Evolutionary conservation across 176 grass and related monocot genomes (phyloP), one percentile per base, ranked within the genome.

Genomic region (Metroxylon sagu): DNA sequence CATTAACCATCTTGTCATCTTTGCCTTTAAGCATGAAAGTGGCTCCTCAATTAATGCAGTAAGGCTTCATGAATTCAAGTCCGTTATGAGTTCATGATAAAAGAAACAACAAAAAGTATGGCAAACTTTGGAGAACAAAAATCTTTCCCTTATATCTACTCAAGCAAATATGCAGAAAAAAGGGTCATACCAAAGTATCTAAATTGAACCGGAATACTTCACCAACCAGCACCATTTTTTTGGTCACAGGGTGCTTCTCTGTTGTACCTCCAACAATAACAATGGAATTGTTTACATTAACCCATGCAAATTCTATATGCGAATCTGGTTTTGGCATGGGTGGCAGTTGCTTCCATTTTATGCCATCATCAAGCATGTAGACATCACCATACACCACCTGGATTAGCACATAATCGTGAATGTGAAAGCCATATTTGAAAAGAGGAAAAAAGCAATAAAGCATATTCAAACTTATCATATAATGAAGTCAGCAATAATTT

Each of bases 261-360:
- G 92, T 96, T 3, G 83, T 96, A 49, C 92, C 92, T 57, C 92
- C 92, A 72, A 66, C 83, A 75, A 96, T 80, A 79, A 90, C 71
- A 4, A 90, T 74, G 55, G 92, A 90, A 73, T 90, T 96, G 31
- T 85, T 90, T 31, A 85, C 75, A 85, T 82, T 85, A 65, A 84
- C 72, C 92, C 92, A 88, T 75, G 87, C 92, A 80, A 96, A 90
- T 78, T 96, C 92, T 74, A 85, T 95, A 68, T 96, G 87, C 28
- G 87, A 90, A 85, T 90, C 83, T 79, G 83, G 83, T 58, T 90
- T 96, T 8, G 87, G 92, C 80, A 96, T 96, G 58, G 78, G 58
- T 19, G 87, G 80, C 65, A 96, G 72, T 76, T 96, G 74, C 48
- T 96, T 87, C 87, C 92, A 96, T 26, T 71, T 70, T 78, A 52